These are phyloP conservation scores for Colletotrichum musicola DNA, from an alignment of 2,329 filamentous ascomycete species.

Conservation along the genomic window DNA sequence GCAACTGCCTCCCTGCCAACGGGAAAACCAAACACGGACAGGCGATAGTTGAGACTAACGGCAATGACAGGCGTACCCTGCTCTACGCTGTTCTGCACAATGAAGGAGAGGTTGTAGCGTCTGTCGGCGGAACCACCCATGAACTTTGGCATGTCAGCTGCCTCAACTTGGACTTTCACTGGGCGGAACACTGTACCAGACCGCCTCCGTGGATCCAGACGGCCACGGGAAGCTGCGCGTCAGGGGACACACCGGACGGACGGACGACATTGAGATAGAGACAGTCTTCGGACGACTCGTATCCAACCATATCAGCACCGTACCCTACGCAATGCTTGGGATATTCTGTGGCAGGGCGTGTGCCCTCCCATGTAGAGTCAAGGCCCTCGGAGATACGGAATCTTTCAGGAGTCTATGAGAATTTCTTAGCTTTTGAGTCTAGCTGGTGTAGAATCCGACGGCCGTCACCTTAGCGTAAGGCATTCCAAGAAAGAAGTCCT, in stretches of 20 bases:
- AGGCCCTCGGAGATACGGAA: conserved; percentile 61
- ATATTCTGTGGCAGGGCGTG: conserved; percentile 58
- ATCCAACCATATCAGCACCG: conserved; percentile 47
- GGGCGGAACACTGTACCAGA: conserved; percentile 30
- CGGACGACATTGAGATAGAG: conserved; percentile 73
- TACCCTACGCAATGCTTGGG: conserved; percentile 64
- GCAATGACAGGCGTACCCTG: conserved; percentile 62
- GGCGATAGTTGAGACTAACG: conserved; percentile 63
- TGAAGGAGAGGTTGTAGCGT: conserved; percentile 72
- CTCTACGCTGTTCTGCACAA: conserved; percentile 62
- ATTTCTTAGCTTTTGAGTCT: conserved; percentile 41
- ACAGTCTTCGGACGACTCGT: conserved; percentile 64
- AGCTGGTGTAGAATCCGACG: background rate
- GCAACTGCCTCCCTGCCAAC: conserved; percentile 53
- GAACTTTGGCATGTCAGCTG: conserved; percentile 20
- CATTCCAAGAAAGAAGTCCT: conserved; percentile 62
- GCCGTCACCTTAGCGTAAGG: conserved; percentile 57
- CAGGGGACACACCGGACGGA: conserved; percentile 57
- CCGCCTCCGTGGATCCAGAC: conserved; percentile 69
- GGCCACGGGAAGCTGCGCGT: conserved; percentile 63
- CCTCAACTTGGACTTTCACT: background rate
- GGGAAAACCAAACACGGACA: conserved; percentile 62
- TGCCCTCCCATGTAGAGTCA: conserved; percentile 58
- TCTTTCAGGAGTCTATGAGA: conserved; percentile 57
- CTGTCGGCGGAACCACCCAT: conserved; percentile 53